Base-by-base conservation (phyloP, 148 eudicot genomes). In the Hydrangea macrophylla region DNA sequence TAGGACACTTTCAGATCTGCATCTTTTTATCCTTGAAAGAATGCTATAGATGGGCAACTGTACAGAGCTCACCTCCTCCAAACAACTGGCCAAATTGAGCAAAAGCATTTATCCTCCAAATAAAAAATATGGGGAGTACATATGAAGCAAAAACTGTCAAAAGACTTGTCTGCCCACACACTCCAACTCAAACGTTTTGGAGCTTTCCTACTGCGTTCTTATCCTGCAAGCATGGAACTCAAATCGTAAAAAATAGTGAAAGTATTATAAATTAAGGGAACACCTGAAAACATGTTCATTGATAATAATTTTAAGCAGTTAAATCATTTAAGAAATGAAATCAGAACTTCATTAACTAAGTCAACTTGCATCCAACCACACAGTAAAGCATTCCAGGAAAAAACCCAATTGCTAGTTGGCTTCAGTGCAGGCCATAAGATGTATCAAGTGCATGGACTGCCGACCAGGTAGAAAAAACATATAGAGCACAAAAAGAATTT, bases 21-120 rank as follows among this genome's bases (percentile, higher is more conserved):
- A 18, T 60, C 54, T 64, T 60, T n/a, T 65, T 51, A 25, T 65
- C 44, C 58, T 51, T 42, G 58, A 74, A 74, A 71, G 70, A 76
- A 61, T 72, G 63, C 72, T 35, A 71, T 32, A 42, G 60, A 40
- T 60, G 40, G 20, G 33, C 9, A 39, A 59, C 79, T 76, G 50
- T 71, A 76, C 75, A 76, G 45, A 71, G 23, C 77, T 59, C 39
- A 18, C n/a, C 53, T 62, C 42, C 36, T 57, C 7, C 39, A 37
- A 57, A 73, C 51, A 73, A 76, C 26, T 68, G 74, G 32, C 55
- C 17, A 42, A 51, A 11, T 67, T 23, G 50, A 61, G 25, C 7
- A 60, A 64, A 58, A 54, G 32, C 4, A 59, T n/a, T 31, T 23
- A n/a, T 39, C 36, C 55, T 61, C 65, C 39, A 44, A 42, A 26